Conservation (phyloP, 306 rosid species). For the Biancaea sappan region DNA sequence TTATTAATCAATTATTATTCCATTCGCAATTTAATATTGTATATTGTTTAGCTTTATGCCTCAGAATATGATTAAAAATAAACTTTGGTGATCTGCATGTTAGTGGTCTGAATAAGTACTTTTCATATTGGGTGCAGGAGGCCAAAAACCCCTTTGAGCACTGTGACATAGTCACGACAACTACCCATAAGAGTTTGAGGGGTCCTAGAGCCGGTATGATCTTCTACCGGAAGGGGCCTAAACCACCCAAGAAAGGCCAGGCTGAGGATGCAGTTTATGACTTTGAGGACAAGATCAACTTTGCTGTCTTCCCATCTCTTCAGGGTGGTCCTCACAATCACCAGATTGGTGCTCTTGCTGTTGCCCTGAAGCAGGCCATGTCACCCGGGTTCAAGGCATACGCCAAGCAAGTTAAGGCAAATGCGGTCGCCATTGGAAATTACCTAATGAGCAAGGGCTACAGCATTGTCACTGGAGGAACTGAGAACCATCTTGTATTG, state of each 20-base stretch:
- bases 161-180: constrained; percentile 93
- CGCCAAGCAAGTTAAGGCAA: constrained; percentile 96
- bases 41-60: background rate
- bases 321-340: constrained; percentile 99
- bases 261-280: constrained; percentile 82
- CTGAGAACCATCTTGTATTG: constrained; percentile 95
- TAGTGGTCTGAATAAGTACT: background rate
- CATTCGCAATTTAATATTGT: background rate
- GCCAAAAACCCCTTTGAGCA: constrained; percentile 82
- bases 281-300: constrained; percentile 92
- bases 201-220: constrained; percentile 98
- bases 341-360: constrained; percentile 97
- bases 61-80: background rate
- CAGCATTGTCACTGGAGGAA: constrained; percentile 92
- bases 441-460: constrained; percentile 80
- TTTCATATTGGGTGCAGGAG: constrained; percentile 49
- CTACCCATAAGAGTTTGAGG: constrained; percentile 96
- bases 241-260: constrained; percentile 94
- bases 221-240: constrained; percentile 93
- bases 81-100: constrained; percentile 1
- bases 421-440: constrained; percentile 91
- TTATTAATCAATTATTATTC: background rate
- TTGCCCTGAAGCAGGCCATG: constrained; percentile 85
- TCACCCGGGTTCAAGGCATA: constrained; percentile 81
- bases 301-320: constrained; percentile 92